Evolutionary conservation across 495 filamentous ascomycete species (phyloP).

Genomic region (Aspergillus avenaceus): DNA sequence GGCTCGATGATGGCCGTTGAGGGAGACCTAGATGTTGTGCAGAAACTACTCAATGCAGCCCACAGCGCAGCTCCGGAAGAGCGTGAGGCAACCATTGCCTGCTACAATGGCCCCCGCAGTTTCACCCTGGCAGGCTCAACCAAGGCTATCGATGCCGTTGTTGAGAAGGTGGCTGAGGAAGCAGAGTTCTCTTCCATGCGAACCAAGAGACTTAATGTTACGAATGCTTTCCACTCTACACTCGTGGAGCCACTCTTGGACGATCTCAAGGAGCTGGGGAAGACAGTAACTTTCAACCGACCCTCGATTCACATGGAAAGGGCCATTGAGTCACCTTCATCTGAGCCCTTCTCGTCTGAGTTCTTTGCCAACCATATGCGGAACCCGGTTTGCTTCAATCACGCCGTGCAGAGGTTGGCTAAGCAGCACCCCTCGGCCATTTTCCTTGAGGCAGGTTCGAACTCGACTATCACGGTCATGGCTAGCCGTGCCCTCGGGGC

Average conservation of each 20-base stretch:
- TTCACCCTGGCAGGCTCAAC: constrained; percentile 39
- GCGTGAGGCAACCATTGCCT: constrained; percentile 34
- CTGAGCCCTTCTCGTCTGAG: constrained; percentile 32
- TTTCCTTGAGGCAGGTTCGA: constrained; percentile 39
- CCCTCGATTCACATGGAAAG: constrained; percentile 28
- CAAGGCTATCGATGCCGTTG: constrained; percentile 22
- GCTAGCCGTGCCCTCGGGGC: constrained; percentile 21
- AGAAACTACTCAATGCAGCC: neutral
- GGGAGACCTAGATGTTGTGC: neutral
- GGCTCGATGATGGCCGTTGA: constrained; percentile 50
- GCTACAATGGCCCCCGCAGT: constrained; percentile 43
- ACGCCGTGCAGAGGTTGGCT: constrained; percentile 17
- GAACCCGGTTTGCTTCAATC: constrained; percentile 45
- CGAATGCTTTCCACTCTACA: constrained; percentile 48
- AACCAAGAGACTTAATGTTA: constrained; percentile 40
- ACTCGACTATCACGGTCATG: constrained; percentile 26
- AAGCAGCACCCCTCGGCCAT: constrained; percentile 9
- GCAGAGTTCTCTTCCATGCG: constrained; percentile 22
- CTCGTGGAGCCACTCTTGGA: constrained; percentile 35
- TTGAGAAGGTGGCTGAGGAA: neutral
- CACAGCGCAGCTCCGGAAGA: neutral
- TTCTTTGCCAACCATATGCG: constrained; percentile 44
- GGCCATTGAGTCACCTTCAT: constrained; percentile 13
- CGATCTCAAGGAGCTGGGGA: constrained; percentile 19
- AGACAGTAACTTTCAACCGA: constrained; percentile 25